Conservation (phyloP, 495 filamentous ascomycete species). For the Lineolata rhizophorae region DNA sequence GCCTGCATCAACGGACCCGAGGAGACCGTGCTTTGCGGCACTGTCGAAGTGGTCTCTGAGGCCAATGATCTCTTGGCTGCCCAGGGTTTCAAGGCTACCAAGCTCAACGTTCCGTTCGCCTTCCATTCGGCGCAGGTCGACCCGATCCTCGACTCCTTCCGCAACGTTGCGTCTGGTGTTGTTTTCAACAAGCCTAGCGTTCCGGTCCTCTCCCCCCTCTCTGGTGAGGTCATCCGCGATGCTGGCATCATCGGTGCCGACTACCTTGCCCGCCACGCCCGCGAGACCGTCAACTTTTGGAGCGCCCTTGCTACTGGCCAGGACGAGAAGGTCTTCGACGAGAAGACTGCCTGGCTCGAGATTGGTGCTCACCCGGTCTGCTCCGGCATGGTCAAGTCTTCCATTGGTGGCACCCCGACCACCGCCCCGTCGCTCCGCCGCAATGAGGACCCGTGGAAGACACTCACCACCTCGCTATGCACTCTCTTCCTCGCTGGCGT, state of each 20-base stretch:
- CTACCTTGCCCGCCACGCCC: conserved; percentile 21
- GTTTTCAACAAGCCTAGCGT: conserved; percentile 21
- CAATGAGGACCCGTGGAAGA: conserved; percentile 26
- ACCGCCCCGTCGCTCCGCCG: conserved; percentile 22
- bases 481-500: conserved; percentile 20
- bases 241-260: conserved; percentile 20
- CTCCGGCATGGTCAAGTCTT: conserved; percentile 22
- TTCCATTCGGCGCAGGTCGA: conserved; percentile 33
- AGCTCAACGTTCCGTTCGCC: conserved; percentile 27
- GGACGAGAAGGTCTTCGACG: conserved; percentile 19
- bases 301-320: conserved; percentile 17
- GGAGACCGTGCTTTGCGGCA: conserved; percentile 24
- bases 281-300: conserved; percentile 25
- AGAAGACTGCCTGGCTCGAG: conserved; percentile 23
- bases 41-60: conserved; percentile 13
- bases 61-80: conserved; percentile 15
- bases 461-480: conserved; percentile 19
- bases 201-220: conserved; percentile 20
- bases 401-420: conserved; percentile 16
- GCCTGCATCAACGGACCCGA: conserved; percentile 25
- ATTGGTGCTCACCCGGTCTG: conserved; percentile 22
- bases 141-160: conserved; percentile 25
- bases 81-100: conserved; percentile 29
- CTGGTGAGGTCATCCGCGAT: conserved; percentile 21
- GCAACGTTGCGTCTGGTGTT: conserved; percentile 17